phyloP scores from a whole-genome alignment of 805 yeast genomes.

The Suhomyces emberorum region DNA sequence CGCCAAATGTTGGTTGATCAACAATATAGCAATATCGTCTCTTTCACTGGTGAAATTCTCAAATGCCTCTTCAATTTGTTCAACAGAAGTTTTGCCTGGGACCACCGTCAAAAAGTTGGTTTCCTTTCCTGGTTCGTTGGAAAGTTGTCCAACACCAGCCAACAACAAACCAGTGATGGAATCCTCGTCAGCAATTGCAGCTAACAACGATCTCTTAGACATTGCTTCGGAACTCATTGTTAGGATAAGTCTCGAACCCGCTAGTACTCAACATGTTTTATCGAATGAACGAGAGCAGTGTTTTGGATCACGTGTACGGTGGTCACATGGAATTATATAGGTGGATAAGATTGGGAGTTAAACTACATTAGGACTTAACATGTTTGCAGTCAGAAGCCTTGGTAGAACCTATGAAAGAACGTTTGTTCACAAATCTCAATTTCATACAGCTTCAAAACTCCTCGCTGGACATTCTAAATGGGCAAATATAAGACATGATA shows the following conservation, averaged over 20 bases:
- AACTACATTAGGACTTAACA: no score
- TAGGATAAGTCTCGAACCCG: no score
- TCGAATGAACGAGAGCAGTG: no score
- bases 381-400: no score
- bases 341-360: no score
- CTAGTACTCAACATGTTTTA: not conserved
- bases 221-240: slow-evolving; percentile 35
- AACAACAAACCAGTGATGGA: slow-evolving; percentile 92
- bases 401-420: no score
- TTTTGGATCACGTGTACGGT: not conserved
- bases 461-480: slow-evolving; percentile 91
- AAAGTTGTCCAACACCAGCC: slow-evolving; percentile 92
- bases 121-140: slow-evolving; percentile 54
- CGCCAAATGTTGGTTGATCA: slow-evolving; percentile 93
- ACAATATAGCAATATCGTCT: slow-evolving; percentile 86
- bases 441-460: slow-evolving; percentile 12
- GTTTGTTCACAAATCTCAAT: no score
- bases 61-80: slow-evolving; percentile 72
- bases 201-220: slow-evolving; percentile 76
- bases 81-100: slow-evolving; percentile 73
- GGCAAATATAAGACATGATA: slow-evolving; percentile 92
- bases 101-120: slow-evolving; percentile 80
- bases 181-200: slow-evolving; percentile 97
- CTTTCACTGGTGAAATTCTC: slow-evolving; percentile 67
- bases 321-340: not conserved